Evolutionary conservation across 495 filamentous ascomycete species (phyloP).

Genomic region (Peziza echinospora): DNA sequence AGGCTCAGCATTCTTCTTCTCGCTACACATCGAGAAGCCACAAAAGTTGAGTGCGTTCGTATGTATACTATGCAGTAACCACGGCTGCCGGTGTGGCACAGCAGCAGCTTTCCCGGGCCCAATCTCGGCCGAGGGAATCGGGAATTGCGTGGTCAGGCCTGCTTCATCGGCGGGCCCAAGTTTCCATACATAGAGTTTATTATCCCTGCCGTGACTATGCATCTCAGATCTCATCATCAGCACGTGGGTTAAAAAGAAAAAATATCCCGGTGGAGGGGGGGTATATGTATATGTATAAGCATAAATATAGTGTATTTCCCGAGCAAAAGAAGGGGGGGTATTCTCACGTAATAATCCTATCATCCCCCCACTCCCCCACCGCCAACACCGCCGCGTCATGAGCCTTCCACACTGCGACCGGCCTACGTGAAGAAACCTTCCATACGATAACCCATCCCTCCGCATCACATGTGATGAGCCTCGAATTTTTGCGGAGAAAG

Average conservation of each 20-base stretch:
- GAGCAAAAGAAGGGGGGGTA: conserved; percentile 1
- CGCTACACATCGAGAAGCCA: conserved; percentile 41
- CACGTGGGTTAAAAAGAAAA: too few relatives aligned
- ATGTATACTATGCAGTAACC: conserved; percentile 60
- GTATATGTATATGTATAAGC: not conserved
- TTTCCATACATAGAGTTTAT: conserved; percentile 70
- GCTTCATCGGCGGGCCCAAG: conserved; percentile 39
- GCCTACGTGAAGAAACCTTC: conserved; percentile 61
- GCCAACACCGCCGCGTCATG: conserved; percentile 64
- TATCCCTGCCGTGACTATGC: conserved; percentile 68
- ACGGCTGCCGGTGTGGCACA: conserved; percentile 34
- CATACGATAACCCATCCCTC: conserved; percentile 78
- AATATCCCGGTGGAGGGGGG: too few relatives aligned
- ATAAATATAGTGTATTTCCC: not conserved
- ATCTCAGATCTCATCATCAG: not conserved
- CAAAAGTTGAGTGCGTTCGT: conserved; percentile 96
- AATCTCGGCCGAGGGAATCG: conserved; percentile 42
- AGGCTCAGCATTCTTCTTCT: not conserved
- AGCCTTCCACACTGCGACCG: conserved; percentile 68
- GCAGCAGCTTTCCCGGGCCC: conserved; percentile 14
- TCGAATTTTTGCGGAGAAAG: conserved; percentile 49
- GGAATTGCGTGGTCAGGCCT: conserved; percentile 43
- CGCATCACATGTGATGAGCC: conserved; percentile 69
- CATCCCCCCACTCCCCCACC: conserved; percentile 39
- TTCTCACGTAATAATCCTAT: conserved; percentile 55